Evolutionary conservation across 768 basidiomycete genomes (phyloP).

Genomic region (Lentinula guzmanii): DNA sequence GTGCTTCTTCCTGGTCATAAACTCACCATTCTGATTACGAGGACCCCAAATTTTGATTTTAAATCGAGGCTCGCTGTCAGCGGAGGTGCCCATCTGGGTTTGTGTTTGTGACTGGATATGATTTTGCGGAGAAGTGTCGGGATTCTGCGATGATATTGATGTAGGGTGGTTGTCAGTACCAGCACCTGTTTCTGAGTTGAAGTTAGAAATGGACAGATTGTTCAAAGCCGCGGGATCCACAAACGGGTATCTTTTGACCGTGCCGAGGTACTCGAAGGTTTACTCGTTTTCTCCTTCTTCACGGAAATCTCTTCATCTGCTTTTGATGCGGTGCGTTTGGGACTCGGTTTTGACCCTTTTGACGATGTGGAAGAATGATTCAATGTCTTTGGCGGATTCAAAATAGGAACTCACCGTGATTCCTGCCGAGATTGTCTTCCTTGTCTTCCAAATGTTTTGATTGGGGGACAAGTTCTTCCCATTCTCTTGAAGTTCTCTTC

Average conservation of each 20-base stretch:
- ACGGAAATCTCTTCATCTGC: not conserved
- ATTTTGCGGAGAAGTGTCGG: not conserved
- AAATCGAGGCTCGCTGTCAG: not conserved
- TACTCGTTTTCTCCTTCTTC: not conserved
- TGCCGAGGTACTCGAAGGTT: not conserved
- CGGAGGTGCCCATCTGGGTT: not conserved
- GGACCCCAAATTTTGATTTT: constrained; percentile 1
- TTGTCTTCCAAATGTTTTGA: not conserved
- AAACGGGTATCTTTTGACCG: not conserved
- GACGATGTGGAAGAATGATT: not conserved
- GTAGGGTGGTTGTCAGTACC: not conserved
- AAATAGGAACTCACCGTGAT: not conserved
- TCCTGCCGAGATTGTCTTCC: not conserved
- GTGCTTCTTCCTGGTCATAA: constrained; percentile 6
- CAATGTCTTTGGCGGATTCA: too few species aligned
- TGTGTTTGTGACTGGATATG: not conserved
- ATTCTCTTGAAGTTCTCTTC: not conserved
- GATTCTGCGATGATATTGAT: not conserved
- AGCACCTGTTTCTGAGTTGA: not conserved
- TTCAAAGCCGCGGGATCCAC: not conserved
- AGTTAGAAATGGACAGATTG: not conserved
- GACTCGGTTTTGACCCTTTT: not conserved
- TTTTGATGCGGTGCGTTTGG: not conserved
- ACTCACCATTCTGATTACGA: not conserved
- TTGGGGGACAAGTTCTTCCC: not conserved